Evolutionary conservation across 495 filamentous ascomycete genomes (phyloP).

Genomic region (Penicillium robsamsonii): DNA sequence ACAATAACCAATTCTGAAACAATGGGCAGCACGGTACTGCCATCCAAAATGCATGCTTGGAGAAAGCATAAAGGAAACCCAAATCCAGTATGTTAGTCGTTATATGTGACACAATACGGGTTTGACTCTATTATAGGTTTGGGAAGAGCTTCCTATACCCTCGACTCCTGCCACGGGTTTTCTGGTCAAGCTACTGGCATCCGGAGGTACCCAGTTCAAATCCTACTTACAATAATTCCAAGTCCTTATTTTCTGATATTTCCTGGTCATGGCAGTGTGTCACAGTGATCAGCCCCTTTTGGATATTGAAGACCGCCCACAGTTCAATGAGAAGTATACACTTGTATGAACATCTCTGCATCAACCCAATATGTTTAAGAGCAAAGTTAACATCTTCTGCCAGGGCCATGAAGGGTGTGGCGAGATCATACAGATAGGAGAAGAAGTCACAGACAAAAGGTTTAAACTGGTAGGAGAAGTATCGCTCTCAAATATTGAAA

Average conservation of each 20-base stretch:
- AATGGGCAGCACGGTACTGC: background rate
- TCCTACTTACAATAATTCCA: background rate
- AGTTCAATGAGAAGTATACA: slow-evolving; percentile 25
- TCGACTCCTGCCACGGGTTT: slow-evolving; percentile 12
- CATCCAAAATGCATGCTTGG: slow-evolving; percentile 23
- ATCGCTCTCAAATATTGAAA: background rate
- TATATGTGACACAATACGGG: background rate
- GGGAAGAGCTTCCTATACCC: slow-evolving; percentile 21
- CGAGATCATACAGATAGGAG: slow-evolving; percentile 22
- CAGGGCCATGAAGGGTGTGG: slow-evolving; percentile 29
- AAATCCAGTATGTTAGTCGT: slow-evolving; percentile 10
- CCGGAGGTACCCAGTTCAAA: slow-evolving; percentile 12
- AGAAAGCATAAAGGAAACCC: slow-evolving; percentile 25
- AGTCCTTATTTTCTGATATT: background rate
- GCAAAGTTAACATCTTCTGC: background rate
- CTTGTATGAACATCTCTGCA: slow-evolving; percentile 8
- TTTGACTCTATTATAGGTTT: slow-evolving; percentile 11
- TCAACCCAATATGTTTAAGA: background rate
- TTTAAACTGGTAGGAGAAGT: slow-evolving; percentile 12
- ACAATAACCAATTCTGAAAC: background rate
- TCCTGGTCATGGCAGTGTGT: slow-evolving; percentile 13
- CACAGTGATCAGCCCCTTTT: slow-evolving; percentile 24
- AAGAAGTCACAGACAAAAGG: slow-evolving; percentile 11
- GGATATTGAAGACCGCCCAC: slow-evolving; percentile 23
- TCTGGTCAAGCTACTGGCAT: slow-evolving; percentile 21